Evolutionary conservation across 148 eudicot genomes (phyloP).

Genomic region (Silene conica): DNA sequence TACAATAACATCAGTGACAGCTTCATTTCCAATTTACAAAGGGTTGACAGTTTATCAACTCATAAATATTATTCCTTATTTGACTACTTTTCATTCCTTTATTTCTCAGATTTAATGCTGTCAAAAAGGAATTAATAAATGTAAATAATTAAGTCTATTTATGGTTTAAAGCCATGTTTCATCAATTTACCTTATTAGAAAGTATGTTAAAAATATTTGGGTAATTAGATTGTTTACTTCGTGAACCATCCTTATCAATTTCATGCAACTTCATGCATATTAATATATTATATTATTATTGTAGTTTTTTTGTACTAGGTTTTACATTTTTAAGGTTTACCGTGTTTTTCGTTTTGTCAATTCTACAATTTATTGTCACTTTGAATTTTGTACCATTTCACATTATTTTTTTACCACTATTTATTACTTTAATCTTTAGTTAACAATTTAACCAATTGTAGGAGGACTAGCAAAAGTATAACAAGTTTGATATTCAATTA

Average conservation of each 20-base stretch:
- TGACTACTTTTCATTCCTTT: conserved; percentile 11
- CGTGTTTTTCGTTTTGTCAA: conserved; percentile 13
- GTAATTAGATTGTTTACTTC: conserved; percentile 20
- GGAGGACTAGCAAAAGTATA: too few relatives aligned
- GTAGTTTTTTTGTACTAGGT: conserved; percentile 11
- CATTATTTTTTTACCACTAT: not conserved
- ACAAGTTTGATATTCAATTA: too few relatives aligned
- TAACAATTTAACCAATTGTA: not conserved
- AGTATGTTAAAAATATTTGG: not conserved
- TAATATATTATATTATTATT: too few relatives aligned
- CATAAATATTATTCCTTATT: conserved; percentile 8
- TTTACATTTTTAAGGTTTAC: conserved; percentile 8
- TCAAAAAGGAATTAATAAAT: not conserved
- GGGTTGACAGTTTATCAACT: conserved; percentile 20
- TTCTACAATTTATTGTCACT: conserved; percentile 5
- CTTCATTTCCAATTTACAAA: conserved; percentile 19
- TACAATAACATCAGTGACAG: conserved; percentile 13
- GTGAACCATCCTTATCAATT: conserved; percentile 33
- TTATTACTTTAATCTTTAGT: not conserved
- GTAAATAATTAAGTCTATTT: not conserved
- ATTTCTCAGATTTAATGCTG: conserved; percentile 20
- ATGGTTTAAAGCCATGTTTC: conserved; percentile 37
- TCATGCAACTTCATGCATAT: not conserved
- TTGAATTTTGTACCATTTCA: not conserved
- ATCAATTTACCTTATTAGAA: conserved; percentile 19